Conservation (phyloP, 108 stramenopile genomes). For the Skeletonema marinoi region DNA sequence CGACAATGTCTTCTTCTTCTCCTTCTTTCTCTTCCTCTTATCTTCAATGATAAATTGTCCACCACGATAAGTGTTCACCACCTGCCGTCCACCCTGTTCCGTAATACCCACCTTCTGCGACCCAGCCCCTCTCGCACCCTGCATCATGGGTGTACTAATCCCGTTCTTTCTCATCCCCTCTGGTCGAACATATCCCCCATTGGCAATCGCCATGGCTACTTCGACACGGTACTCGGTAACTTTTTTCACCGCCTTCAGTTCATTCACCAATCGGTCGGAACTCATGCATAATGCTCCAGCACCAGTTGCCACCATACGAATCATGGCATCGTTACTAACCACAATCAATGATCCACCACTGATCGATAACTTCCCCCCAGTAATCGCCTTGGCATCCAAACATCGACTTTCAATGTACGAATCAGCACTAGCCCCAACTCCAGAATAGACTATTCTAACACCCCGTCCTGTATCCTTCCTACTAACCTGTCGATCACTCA, state of each 20-base stretch:
- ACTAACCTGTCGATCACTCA: conserved; percentile 33
- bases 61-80: conserved; percentile 50
- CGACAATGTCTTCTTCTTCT: neutral
- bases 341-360: conserved; percentile 67
- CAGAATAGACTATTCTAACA: conserved; percentile 72
- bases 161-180: conserved; percentile 55
- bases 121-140: conserved; percentile 33
- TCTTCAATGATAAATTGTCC: conserved; percentile 68
- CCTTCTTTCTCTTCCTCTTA: conserved; percentile 52
- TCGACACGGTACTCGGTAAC: conserved; percentile 69
- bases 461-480: conserved; percentile 59
- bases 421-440: conserved; percentile 75
- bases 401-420: conserved; percentile 79
- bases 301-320: conserved; percentile 65
- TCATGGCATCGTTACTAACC: conserved; percentile 82
- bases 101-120: conserved; percentile 27
- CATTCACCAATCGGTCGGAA: conserved; percentile 73
- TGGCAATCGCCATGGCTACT: conserved; percentile 74
- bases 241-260: conserved; percentile 81
- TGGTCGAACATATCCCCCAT: conserved; percentile 66
- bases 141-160: conserved; percentile 24
- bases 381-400: conserved; percentile 71
- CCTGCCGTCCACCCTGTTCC: conserved; percentile 36
- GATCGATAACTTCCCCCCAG: conserved; percentile 56
- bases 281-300: conserved; percentile 82